Percentiles rank a stretch among this genome's conserved stretches.
phyloP scores from a whole-genome alignment of 306 rosid species.

The Luffa aegyptiaca region DNA sequence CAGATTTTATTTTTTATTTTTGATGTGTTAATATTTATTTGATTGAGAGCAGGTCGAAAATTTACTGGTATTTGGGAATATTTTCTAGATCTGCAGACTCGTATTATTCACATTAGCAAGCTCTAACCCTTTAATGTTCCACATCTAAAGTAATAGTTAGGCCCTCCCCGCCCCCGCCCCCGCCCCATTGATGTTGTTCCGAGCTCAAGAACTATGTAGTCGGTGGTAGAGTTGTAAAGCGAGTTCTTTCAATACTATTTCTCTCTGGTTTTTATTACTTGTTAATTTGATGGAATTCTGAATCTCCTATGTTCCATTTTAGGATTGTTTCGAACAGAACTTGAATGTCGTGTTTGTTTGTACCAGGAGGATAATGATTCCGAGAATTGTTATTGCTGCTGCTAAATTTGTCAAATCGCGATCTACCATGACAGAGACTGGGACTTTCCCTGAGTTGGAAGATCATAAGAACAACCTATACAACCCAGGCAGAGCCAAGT shows the following conservation, averaged over 20 bases:
- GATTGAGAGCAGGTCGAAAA: neutral
- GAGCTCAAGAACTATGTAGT: neutral
- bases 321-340: neutral
- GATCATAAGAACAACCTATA: neutral
- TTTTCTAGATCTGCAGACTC: conserved; percentile 1
- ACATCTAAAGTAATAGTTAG: neutral
- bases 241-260: neutral
- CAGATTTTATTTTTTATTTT: neutral
- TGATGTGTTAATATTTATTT: neutral
- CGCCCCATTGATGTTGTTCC: neutral
- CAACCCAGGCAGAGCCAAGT: neutral
- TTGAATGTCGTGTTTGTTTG: neutral
- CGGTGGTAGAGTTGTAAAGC: neutral
- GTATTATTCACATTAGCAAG: neutral
- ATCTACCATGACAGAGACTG: neutral
- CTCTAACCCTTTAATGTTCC: neutral
- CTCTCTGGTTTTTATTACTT: neutral
- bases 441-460: neutral
- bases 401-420: neutral
- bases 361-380: neutral
- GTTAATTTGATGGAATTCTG: neutral
- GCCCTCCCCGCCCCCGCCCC: neutral
- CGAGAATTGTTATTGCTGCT: neutral
- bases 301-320: neutral
- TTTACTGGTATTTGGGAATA: neutral